Conservation (phyloP, 208 protist genomes). For the Crithidia expoeki region DNA sequence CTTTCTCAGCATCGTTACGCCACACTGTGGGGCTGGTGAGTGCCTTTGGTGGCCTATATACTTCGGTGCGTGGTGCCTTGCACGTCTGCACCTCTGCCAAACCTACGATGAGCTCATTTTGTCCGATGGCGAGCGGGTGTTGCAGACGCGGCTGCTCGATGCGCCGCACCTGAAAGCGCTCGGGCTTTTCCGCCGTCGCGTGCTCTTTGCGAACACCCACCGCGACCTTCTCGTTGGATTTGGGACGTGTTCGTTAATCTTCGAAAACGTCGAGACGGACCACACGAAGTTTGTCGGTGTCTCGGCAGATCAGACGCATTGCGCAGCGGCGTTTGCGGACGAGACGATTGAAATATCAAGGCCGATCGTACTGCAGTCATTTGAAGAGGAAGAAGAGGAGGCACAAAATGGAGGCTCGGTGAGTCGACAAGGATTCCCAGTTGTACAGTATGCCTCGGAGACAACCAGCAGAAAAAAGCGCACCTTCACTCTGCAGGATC, state of each 20-base stretch:
- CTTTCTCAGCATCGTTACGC: conserved; percentile 67
- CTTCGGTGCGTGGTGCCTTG: conserved; percentile 49
- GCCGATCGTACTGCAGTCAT: conserved; percentile 43
- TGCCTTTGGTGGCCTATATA: conserved; percentile 58
- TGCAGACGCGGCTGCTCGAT: conserved; percentile 53
- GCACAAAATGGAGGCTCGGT: neutral
- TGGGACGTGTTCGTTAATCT: conserved; percentile 64
- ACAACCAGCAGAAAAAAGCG: neutral
- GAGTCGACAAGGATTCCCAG: neutral
- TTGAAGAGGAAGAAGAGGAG: conserved; percentile 14
- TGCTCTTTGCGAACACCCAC: conserved; percentile 72
- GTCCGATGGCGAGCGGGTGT: conserved; percentile 38
- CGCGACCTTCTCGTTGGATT: conserved; percentile 79
- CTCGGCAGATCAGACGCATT: conserved; percentile 21
- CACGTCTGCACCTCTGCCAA: conserved; percentile 36
- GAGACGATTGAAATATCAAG: conserved; percentile 43
- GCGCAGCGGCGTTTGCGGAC: conserved; percentile 52
- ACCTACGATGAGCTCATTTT: conserved; percentile 64
- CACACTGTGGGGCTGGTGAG: conserved; percentile 65
- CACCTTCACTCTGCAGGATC: conserved; percentile 5
- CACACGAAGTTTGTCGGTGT: conserved; percentile 44
- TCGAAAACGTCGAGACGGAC: conserved; percentile 42
- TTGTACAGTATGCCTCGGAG: neutral
- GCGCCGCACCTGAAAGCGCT: conserved; percentile 50
- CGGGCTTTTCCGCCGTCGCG: conserved; percentile 55